phyloP scores from a whole-genome alignment of 108 stramenopile genomes.

The Aurantiochytrium sp. region DNA sequence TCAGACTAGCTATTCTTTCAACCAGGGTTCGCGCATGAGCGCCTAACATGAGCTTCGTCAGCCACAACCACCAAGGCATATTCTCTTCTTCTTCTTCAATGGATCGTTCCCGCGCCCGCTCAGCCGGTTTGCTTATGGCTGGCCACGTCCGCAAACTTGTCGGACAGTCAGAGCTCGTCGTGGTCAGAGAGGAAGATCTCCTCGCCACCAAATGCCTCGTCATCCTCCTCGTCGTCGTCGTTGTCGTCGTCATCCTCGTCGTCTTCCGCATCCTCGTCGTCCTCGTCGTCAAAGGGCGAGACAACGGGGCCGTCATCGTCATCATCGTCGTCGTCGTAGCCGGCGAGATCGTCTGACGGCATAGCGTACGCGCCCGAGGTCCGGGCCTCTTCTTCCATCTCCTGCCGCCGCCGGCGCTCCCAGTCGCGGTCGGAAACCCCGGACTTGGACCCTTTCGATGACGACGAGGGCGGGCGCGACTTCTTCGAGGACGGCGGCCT shows the following conservation, averaged over 20 bases:
- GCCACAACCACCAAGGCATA: too few relatives aligned
- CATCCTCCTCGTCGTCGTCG: background rate
- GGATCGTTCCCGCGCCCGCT: too few relatives aligned
- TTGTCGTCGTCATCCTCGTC: background rate
- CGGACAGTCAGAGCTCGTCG: slow-evolving; percentile 11
- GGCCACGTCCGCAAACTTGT: too few relatives aligned
- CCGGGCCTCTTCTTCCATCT: background rate
- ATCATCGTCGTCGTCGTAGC: background rate
- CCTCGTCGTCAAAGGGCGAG: background rate
- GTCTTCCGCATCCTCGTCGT: background rate
- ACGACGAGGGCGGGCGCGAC: background rate
- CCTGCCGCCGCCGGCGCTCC: background rate
- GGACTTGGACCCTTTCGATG: background rate
- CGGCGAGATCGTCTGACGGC: background rate
- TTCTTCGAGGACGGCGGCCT: background rate
- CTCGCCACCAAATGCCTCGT: background rate
- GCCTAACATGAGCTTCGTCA: too few relatives aligned
- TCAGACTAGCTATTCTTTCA: too few relatives aligned
- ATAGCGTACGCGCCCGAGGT: background rate
- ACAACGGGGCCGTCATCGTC: background rate
- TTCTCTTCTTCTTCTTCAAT: too few relatives aligned
- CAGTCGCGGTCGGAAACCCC: background rate
- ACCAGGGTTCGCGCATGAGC: too few relatives aligned
- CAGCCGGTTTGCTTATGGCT: too few relatives aligned
- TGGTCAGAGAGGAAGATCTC: background rate